Evolutionary conservation across 805 yeast species (phyloP).

Genomic region (Scheffersomyces spartinae): DNA sequence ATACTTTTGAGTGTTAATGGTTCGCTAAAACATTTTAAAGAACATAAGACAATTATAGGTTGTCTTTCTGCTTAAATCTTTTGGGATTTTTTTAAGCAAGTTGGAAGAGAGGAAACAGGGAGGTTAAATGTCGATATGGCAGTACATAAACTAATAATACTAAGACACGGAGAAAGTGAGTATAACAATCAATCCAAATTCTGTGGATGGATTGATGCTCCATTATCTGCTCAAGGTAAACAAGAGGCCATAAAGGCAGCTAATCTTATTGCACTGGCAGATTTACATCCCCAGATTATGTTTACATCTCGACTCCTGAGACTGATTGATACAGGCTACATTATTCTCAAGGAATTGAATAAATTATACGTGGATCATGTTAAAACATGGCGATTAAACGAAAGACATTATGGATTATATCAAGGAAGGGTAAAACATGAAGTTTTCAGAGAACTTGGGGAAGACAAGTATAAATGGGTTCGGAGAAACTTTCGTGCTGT

Average conservation of each 20-base stretch:
- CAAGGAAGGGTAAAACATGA: slow-evolving; percentile 29
- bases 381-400: slow-evolving; percentile 32
- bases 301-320: slow-evolving; percentile 29
- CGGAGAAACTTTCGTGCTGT: slow-evolving; percentile 25
- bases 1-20: too few species aligned
- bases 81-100: too few species aligned
- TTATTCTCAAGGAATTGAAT: slow-evolving; percentile 19
- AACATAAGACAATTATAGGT: too few species aligned
- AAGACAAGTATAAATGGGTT: slow-evolving; percentile 21
- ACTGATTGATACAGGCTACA: slow-evolving; percentile 29
- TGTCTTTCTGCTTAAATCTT: too few species aligned
- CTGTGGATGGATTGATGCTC: slow-evolving; percentile 36
- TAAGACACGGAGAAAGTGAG: slow-evolving; percentile 34
- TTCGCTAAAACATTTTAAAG: too few species aligned
- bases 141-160: slow-evolving; percentile 24
- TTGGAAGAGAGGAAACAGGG: too few species aligned
- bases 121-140: too few species aligned
- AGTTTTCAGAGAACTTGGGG: slow-evolving; percentile 22
- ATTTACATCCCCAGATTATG: slow-evolving; percentile 20
- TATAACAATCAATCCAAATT: slow-evolving; percentile 33
- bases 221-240: slow-evolving; percentile 24
- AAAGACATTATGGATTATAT: slow-evolving; percentile 31
- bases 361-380: slow-evolving; percentile 25
- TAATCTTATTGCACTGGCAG: slow-evolving; percentile 15
- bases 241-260: slow-evolving; percentile 29